phyloP scores from a whole-genome alignment of 2,329 filamentous ascomycete genomes.

The Penicillium occitanis region DNA sequence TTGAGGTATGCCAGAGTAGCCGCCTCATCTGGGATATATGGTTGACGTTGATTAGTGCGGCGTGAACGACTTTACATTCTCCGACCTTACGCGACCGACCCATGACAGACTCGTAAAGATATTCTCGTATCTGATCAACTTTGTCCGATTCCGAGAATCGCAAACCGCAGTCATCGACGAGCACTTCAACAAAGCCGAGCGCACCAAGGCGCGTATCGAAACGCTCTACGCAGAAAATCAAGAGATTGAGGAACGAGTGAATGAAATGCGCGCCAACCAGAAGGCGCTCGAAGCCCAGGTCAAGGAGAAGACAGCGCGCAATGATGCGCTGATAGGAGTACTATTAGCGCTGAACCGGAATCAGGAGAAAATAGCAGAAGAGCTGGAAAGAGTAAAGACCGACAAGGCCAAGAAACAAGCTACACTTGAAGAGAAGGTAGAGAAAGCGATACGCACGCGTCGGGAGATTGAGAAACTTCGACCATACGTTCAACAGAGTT shows the following conservation, averaged over 20 bases:
- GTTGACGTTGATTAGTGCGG: constrained; percentile 63
- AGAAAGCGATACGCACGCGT: constrained; percentile 62
- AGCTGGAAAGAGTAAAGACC: constrained; percentile 77
- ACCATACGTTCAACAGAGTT: constrained; percentile 89
- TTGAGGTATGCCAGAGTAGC: constrained; percentile 51
- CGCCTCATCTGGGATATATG: neutral
- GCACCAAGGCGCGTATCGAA: constrained; percentile 84
- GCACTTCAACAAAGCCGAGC: constrained; percentile 87
- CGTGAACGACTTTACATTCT: constrained; percentile 89
- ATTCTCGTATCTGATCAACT: constrained; percentile 98
- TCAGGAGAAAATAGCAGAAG: constrained; percentile 79
- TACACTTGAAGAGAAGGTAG: constrained; percentile 51
- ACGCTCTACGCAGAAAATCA: constrained; percentile 81
- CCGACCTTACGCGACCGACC: constrained; percentile 86
- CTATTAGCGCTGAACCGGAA: constrained; percentile 76
- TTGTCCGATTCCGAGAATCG: constrained; percentile 92
- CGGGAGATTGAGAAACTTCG: constrained; percentile 86
- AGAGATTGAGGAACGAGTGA: constrained; percentile 75
- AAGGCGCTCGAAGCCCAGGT: constrained; percentile 78
- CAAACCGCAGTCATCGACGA: constrained; percentile 88
- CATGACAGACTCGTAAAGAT: constrained; percentile 90
- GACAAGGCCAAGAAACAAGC: constrained; percentile 76
- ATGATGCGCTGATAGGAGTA: constrained; percentile 80
- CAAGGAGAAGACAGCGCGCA: constrained; percentile 78
- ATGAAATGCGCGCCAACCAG: constrained; percentile 77